Base-by-base conservation (phyloP, 2,329 filamentous ascomycete species). In the Colletotrichum costaricense region DNA sequence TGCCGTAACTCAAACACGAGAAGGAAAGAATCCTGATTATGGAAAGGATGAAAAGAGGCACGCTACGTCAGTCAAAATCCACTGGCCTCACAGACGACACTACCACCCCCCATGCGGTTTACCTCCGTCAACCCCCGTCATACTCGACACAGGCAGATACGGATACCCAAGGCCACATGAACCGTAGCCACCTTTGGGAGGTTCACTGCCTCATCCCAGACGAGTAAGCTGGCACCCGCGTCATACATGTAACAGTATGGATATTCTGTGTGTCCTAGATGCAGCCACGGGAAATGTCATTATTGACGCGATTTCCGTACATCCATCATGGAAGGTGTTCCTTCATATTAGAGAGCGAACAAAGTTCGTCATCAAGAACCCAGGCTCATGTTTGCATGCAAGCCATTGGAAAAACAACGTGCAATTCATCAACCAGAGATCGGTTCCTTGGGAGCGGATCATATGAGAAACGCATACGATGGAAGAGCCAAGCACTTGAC, bases 11-110 rank as follows among this genome's bases (percentile, higher is more conserved):
- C 58, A 35, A 60, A 26, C 57, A 33, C 24, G 55, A 59, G 56
- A 49, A 28, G 59, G 66, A 54, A 24, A 46, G 66, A 28, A 28
- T 73, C 55, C 60, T 33, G 55, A 66, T 57, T 19, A 49, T 63
- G 60, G 55, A 55, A n/a, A 55, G 35, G 42, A 55, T 12, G 49
- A 30, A 62, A 28, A 52, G 64, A 46, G 68, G 59, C 65, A 72
- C 33, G 52, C 72, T 74, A 73, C 73, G 69, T 74, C 69, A 74
- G 73, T 64, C 55, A 14, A 67, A 67, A 67, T 28, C 59, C 69
- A 64, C 69, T 49, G 54, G 26, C 46, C 46, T 71, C 64, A 12
- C 46, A 46, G 35, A 54, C 54, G 59, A 55, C 58, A 63, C 56
- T 38, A 62, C 68, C 52, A 42, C 38, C 42, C 59, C 69, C 58